Evolutionary conservation across 169 alveolate genomes (phyloP), one percentile per base, ranked within the genome.

Genomic region (Plasmodium coatneyi): DNA sequence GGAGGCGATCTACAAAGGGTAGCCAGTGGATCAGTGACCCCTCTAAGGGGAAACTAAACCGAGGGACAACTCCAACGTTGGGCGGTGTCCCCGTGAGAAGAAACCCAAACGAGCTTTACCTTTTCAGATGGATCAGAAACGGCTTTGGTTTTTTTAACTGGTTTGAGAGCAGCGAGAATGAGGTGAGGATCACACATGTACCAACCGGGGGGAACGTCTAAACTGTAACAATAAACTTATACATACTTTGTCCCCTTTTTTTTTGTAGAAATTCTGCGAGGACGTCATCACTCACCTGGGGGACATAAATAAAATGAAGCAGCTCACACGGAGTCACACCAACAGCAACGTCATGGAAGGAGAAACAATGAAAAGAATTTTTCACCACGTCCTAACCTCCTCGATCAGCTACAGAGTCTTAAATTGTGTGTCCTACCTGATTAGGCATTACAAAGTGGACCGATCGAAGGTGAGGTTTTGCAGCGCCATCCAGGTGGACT

Each of bases 321-420:
- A 87, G 34, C n/a, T 87, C 22, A 19, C 56, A 6, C 78, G 80
- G 10, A 66, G 7, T n/a, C 46, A 41, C 22, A 25, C 80, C 30
- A 34, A 25, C 39, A 87, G 70, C 30, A 34, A 34, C 41, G 19
- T 36, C 14, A 60, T 87, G 52, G 71, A 76, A 78, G 70, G 28
- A 78, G 93, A 71, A 39, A 56, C 41, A 22, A 54, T 87, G 19
- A 79, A 87, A 87, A 76, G 56, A 49, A 56, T 87, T 41, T 71
- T 87, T n/a, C 56, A 12, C 12, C 87, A 74, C 32, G 80, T 70
- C 28, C n/a, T 87, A 32, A 41, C 41, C 70, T 87, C 87, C 60
- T 22, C 49, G 5, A 78, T 78, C 1, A 79, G 66, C 14, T 87
- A 78, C 70, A 87, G 56, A 41, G 41, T 56, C 32, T 54, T 87